A percentile compares a stretch with the other conserved stretches of the same genome.
phyloP scores from a whole-genome alignment of 2,329 filamentous ascomycete species.

The Pseudocercospora musae region DNA sequence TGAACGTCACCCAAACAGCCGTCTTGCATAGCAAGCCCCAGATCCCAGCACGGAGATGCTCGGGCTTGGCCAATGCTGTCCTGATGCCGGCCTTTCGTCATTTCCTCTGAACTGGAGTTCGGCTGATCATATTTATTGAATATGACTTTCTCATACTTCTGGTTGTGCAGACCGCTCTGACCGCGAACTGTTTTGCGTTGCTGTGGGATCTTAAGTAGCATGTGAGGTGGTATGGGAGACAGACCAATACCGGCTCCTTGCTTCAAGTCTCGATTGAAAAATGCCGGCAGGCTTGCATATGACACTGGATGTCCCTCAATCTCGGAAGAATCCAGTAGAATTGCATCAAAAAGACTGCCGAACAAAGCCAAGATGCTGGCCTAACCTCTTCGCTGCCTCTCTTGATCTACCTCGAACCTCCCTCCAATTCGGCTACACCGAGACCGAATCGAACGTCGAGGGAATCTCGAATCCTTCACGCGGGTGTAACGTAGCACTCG shows the following conservation, averaged over 20 bases:
- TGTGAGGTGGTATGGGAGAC: background rate
- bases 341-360: background rate
- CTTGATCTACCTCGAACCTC: slow-evolving; percentile 8
- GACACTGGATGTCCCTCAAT: background rate
- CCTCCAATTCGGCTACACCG: slow-evolving; percentile 22
- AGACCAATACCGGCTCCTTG: slow-evolving; percentile 1
- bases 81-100: slow-evolving; percentile 14
- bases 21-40: slow-evolving; percentile 22
- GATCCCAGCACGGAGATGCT: slow-evolving; percentile 27
- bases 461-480: slow-evolving; percentile 13
- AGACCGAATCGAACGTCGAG: slow-evolving; percentile 16
- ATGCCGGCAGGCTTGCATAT: slow-evolving; percentile 7
- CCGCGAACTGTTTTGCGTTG: slow-evolving; percentile 1
- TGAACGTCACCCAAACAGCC: slow-evolving; percentile 21
- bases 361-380: slow-evolving; percentile 1
- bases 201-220: background rate
- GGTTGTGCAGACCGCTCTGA: slow-evolving; percentile 15
- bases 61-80: slow-evolving; percentile 16
- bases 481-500: slow-evolving; percentile 30
- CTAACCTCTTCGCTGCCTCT: background rate
- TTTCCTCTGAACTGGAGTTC: slow-evolving; percentile 14
- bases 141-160: slow-evolving; percentile 3
- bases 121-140: slow-evolving; percentile 17
- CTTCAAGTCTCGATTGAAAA: background rate
- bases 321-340: background rate